Evolutionary conservation across 371 early-diverging fungal species (phyloP), one percentile per base, ranked within the genome.

Genomic region (Rhizopus sp.): DNA sequence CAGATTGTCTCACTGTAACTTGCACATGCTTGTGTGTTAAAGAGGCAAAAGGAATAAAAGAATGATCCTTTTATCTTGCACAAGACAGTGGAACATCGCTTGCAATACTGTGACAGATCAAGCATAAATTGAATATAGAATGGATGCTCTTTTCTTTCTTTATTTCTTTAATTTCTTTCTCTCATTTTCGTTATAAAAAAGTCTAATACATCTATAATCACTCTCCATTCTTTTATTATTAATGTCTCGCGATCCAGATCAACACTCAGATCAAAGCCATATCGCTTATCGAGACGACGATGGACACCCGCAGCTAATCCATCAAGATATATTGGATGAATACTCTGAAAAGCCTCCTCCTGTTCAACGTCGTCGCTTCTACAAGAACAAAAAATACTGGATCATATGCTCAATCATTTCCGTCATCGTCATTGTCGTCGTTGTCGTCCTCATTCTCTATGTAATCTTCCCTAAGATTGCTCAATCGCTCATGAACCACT

Each of bases 401-500:
- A 72, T 76, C 13, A 69, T 69, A 50, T 82, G 82, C 45, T 69
- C 72, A 34, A 63, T 76, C n/a, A 62, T 62, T 29, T 63, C 69
- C 1, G 73, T 72, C 50, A 74, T 82, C 44, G 42, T 66, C 13
- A 57, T 71, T 34, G 59, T 79, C 13, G 75, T 82, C 30, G 73
- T 67, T 3, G 78, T 82, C 13, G 54, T 78, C 6, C 59, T 82
- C 13, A 68, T 66, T 2, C 59, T 82, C 44, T 78, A 77, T 47
- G 84, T 83, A 12, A 64, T 73, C 52, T 65, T 83, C 59, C 81
- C 81, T 29, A 77, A 71, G 63, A 72, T 83, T 49, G 78, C 77
- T 6, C 83, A 83, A 62, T 17, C 42, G 7, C 72, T 78, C 62
- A 68, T 83, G 58, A 75, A 83, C 60, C 40, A 70, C 31, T 56